Conservation (phyloP, 108 stramenopile species). For the Cyclostephanos invisitatus region DNA sequence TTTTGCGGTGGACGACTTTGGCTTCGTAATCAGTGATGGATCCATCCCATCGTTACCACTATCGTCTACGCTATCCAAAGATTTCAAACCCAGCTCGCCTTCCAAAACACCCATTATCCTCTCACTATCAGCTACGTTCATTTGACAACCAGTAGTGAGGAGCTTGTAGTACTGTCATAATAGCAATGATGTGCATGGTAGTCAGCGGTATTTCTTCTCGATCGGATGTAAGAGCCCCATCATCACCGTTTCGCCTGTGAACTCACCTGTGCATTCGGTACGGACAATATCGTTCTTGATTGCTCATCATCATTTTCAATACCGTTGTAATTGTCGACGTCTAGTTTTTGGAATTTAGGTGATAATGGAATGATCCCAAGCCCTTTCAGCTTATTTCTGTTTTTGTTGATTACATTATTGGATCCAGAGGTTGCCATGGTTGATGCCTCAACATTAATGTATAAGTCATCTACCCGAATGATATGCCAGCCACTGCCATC, state of each 20-base stretch:
- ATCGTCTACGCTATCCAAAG: slow-evolving; percentile 12
- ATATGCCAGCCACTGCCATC: slow-evolving; percentile 53
- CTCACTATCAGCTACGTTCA: slow-evolving; percentile 95
- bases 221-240: not conserved
- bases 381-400: slow-evolving; percentile 38
- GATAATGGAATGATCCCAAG: slow-evolving; percentile 31
- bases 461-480: slow-evolving; percentile 72
- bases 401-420: slow-evolving; percentile 36
- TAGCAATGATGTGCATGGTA: not conserved
- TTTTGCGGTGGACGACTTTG: slow-evolving; percentile 18
- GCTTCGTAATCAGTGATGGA: slow-evolving; percentile 11
- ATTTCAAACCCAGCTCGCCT: slow-evolving; percentile 52
- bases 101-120: slow-evolving; percentile 85
- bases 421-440: slow-evolving; percentile 12
- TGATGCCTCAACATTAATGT: slow-evolving; percentile 26
- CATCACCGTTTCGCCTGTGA: not conserved
- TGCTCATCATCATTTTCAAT: slow-evolving; percentile 30
- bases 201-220: not conserved
- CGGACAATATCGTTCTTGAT: slow-evolving; percentile 34
- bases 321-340: slow-evolving; percentile 17
- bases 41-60: slow-evolving; percentile 18
- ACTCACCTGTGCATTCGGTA: slow-evolving; percentile 32
- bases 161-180: slow-evolving; percentile 52
- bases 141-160: slow-evolving; percentile 90
- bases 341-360: slow-evolving; percentile 33